Evolutionary conservation across 2,329 filamentous ascomycete species (phyloP), one percentile per base, ranked within the genome.

Genomic region (Colletotrichum truncatum): DNA sequence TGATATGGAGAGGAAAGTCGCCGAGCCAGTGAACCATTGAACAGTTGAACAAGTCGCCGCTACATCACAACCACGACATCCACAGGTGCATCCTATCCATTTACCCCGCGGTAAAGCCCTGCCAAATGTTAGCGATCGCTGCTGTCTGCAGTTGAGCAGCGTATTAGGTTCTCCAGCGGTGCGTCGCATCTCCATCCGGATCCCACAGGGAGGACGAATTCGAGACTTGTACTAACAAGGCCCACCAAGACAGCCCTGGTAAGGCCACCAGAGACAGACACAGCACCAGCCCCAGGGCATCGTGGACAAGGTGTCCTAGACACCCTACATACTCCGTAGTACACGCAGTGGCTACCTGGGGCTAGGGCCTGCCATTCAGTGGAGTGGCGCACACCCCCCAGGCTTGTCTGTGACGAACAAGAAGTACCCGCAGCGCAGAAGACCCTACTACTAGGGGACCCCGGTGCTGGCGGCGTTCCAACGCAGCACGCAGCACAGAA

Each of bases 401-500:
- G 52, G 36, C 34, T 30, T 55, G 26, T 25, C 18, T 18, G 36
- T 43, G 21, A 38, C 11, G 28, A 36, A 36, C 5, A 21, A 51
- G 48, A 41, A n/a, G 34, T 41, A 54, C 51, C 38, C 38, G 38
- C 38, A 41, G 39, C 16, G 39, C 39, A 43, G 39, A 21, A 32
- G 14, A 43, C 39, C 21, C 48, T 53, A 53, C n/a, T n/a, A n/a
- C n/a, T n/a, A 39, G 28, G 23, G 30, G 23, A 28, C 43, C 54
- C 55, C 55, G 41, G n/a, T n/a, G n/a, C n/a, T n/a, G 60, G 53
- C 45, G 21, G 18, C 34, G 54, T 59, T 59, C 54, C 60, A 60
- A n/a, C n/a, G 54, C 54, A 43, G n/a, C 43, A n/a, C 18, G 21
- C 48, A 52, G 48, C 48, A 32, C 30, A 32, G 6, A 12, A 32